Conservation (phyloP, 805 yeast genomes). For the Candida orba region DNA sequence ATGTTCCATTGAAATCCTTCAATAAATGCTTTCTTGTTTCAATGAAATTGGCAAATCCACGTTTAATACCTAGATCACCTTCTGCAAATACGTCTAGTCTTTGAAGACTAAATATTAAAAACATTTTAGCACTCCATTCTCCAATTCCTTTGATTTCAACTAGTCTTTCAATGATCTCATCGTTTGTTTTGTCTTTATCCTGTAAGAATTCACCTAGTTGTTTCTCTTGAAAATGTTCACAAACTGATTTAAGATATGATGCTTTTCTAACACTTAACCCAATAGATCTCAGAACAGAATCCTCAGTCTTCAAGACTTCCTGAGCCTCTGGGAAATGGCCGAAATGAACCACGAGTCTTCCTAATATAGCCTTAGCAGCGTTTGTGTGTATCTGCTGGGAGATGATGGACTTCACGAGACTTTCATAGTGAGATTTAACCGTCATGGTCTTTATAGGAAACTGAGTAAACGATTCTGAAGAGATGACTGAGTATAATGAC, state of each 20-base stretch:
- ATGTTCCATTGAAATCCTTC: constrained; percentile 34
- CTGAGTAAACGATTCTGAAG: constrained; percentile 21
- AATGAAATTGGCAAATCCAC: constrained; percentile 68
- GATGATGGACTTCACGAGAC: constrained; percentile 43
- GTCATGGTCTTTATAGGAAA: constrained; percentile 16
- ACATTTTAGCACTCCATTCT: constrained; percentile 88
- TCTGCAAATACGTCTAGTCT: constrained; percentile 66
- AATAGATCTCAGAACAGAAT: constrained; percentile 46
- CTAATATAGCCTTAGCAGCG: constrained; percentile 64
- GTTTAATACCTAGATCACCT: constrained; percentile 77
- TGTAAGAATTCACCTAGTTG: constrained; percentile 18
- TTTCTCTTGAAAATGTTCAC: constrained; percentile 41
- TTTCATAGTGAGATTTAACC: constrained; percentile 30
- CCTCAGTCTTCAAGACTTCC: constrained; percentile 32
- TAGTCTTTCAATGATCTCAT: constrained; percentile 41
- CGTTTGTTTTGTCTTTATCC: constrained; percentile 24
- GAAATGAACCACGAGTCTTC: constrained; percentile 35
- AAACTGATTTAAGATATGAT: constrained; percentile 50
- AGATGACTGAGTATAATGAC: constrained; percentile 24
- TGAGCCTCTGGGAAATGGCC: constrained; percentile 35
- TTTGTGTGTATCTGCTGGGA: constrained; percentile 75
- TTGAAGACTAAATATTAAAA: constrained; percentile 59
- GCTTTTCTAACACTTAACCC: constrained; percentile 70
- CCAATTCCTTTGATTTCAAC: constrained; percentile 65
- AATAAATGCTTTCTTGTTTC: constrained; percentile 43